phyloP scores from a whole-genome alignment of 1,139 yeast genomes.

The Keqinozyma sinolaborantium region DNA sequence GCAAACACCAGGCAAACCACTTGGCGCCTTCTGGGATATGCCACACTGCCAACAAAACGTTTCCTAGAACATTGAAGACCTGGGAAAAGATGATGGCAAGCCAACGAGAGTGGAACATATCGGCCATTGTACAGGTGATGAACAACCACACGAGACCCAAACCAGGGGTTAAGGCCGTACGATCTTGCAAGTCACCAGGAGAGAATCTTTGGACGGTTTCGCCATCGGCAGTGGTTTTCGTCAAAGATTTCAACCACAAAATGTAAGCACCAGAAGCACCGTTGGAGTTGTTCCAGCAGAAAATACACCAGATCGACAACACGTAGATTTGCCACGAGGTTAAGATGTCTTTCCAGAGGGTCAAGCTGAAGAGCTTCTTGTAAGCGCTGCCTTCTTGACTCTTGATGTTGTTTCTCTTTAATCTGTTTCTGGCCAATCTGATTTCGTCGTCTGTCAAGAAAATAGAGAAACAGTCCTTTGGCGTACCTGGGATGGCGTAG shows the following conservation, averaged over 20 bases:
- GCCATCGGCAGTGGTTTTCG: slow-evolving; percentile 17
- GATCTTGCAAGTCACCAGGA: slow-evolving; percentile 35
- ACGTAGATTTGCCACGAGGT: slow-evolving; percentile 56
- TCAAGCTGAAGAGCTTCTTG: slow-evolving; percentile 25
- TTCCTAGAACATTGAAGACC: slow-evolving; percentile 37
- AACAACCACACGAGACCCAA: slow-evolving; percentile 40
- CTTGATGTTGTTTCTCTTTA: slow-evolving; percentile 40
- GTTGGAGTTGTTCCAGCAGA: slow-evolving; percentile 61
- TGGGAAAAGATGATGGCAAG: slow-evolving; percentile 56
- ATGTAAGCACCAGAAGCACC: slow-evolving; percentile 50
- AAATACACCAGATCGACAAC: slow-evolving; percentile 48
- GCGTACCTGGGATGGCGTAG: slow-evolving; percentile 67
- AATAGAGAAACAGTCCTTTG: slow-evolving; percentile 53
- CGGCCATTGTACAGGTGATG: slow-evolving; percentile 39
- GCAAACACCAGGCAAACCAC: slow-evolving; percentile 47
- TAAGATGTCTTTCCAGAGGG: slow-evolving; percentile 48
- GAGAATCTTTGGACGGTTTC: slow-evolving; percentile 18
- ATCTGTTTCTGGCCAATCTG: slow-evolving; percentile 54
- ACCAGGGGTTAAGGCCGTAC: slow-evolving; percentile 42
- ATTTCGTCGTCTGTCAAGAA: slow-evolving; percentile 64
- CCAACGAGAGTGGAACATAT: slow-evolving; percentile 53
- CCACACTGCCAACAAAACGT: slow-evolving; percentile 45
- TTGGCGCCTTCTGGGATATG: slow-evolving; percentile 40
- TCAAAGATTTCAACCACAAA: slow-evolving; percentile 40
- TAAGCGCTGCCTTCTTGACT: slow-evolving; percentile 25